Evolutionary conservation across 306 rosid genomes (phyloP).

Genomic region (Arachis hypogaea): DNA sequence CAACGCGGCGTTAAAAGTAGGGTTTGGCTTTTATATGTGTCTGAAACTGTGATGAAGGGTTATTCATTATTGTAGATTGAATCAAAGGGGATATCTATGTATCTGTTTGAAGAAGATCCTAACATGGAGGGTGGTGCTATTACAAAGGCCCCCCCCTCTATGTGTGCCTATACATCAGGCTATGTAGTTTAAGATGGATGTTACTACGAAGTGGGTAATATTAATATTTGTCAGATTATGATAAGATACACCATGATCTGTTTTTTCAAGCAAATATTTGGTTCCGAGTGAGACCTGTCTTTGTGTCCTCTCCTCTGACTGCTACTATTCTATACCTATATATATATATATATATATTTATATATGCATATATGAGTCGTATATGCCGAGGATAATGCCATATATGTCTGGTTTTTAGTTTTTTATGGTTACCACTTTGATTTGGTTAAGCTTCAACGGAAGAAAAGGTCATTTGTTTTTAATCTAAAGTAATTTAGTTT

Average conservation of each 20-base stretch:
- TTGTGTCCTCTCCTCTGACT: not conserved
- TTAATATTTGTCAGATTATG: constrained; percentile 6
- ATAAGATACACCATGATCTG: constrained; percentile 6
- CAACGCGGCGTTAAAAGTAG: constrained; percentile 12
- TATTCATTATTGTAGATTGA: not conserved
- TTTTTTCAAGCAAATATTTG: not conserved
- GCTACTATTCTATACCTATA: not conserved
- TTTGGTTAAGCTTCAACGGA: not conserved
- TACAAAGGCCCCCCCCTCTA: not conserved
- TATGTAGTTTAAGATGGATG: not conserved
- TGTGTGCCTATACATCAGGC: not conserved
- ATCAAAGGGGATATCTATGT: constrained; percentile 2
- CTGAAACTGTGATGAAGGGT: not conserved
- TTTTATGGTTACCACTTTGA: not conserved
- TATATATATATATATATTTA: no score
- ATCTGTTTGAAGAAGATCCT: not conserved
- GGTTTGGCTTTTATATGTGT: not conserved
- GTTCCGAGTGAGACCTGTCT: not conserved
- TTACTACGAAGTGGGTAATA: not conserved
- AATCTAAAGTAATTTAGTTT: not conserved
- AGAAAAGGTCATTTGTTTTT: not conserved
- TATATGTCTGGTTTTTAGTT: not conserved
- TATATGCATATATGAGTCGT: not conserved
- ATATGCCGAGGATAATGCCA: not conserved
- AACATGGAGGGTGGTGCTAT: not conserved